Conservation (phyloP, 2,329 filamentous ascomycete species). For the Aureobasidium sp. region DNA sequence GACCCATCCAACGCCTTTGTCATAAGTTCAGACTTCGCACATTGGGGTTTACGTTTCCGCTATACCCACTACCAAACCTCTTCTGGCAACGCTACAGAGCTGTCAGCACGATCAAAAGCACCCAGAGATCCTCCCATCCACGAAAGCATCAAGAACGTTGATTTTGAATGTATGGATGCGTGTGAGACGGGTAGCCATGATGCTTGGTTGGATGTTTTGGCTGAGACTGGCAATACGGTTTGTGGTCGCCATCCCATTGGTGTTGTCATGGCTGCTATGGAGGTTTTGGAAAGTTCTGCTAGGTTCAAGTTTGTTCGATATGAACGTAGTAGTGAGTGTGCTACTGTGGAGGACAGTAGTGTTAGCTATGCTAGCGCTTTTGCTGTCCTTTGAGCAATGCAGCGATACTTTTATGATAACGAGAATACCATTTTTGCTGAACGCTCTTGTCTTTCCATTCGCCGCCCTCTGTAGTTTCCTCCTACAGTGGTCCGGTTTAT, state of each 20-base stretch:
- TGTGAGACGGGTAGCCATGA: conserved; percentile 81
- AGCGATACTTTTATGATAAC: not conserved
- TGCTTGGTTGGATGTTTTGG: conserved; percentile 73
- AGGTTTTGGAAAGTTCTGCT: conserved; percentile 55
- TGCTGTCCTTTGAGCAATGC: conserved; percentile 67
- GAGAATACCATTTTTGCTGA: not conserved
- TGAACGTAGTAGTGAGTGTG: conserved; percentile 82
- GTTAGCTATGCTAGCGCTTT: conserved; percentile 98
- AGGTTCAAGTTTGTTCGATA: conserved; percentile 85
- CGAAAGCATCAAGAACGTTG: conserved; percentile 84
- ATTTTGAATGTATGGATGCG: conserved; percentile 84
- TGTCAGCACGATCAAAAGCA: conserved; percentile 45
- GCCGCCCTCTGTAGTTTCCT: no score
- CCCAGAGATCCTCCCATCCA: conserved; percentile 69
- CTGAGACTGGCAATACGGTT: conserved; percentile 86
- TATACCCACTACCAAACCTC: conserved; percentile 81
- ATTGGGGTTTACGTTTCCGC: conserved; percentile 88
- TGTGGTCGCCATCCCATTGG: conserved; percentile 97
- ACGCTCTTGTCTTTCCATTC: not conserved
- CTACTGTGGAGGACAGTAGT: conserved; percentile 76
- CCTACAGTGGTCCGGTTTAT: no score
- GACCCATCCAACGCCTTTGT: conserved; percentile 85
- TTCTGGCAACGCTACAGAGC: conserved; percentile 45
- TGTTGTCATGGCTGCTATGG: conserved; percentile 88
- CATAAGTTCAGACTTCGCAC: conserved; percentile 95